These are phyloP conservation scores for Schizophyllum amplum DNA, from an alignment of 1,284 basidiomycete species.

Conservation along the genomic window DNA sequence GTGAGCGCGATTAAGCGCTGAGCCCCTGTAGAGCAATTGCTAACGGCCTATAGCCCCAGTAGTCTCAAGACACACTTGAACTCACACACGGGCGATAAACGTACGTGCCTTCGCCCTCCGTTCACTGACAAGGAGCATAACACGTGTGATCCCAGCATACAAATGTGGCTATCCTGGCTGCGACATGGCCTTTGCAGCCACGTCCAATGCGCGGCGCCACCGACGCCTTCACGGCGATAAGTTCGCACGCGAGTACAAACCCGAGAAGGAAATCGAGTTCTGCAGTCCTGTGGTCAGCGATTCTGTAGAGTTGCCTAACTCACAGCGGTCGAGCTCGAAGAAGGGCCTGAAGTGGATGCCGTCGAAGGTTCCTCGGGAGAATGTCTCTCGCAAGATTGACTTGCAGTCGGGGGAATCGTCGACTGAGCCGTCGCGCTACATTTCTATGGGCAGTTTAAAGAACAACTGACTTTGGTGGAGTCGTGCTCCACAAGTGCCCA, in stretches of 20 bases:
- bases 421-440: neutral
- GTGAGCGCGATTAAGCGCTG: slow-evolving; percentile 1
- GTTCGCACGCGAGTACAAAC: neutral
- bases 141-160: slow-evolving; percentile 33
- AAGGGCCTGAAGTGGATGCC: neutral
- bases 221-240: slow-evolving; percentile 40
- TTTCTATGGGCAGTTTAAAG: neutral
- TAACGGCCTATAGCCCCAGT: slow-evolving; percentile 34
- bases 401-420: neutral
- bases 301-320: neutral
- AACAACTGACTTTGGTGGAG: neutral
- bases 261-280: neutral
- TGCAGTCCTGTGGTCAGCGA: neutral
- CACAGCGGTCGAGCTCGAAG: neutral
- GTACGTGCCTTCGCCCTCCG: slow-evolving; percentile 27
- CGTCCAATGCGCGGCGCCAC: slow-evolving; percentile 58
- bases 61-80: slow-evolving; percentile 69
- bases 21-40: neutral
- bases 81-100: slow-evolving; percentile 59
- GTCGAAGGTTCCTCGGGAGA: neutral
- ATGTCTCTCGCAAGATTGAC: neutral
- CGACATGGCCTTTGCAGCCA: slow-evolving; percentile 50
- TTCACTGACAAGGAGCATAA: neutral
- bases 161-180: slow-evolving; percentile 47
- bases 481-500: neutral